A percentile compares a stretch with the other conserved stretches of the same genome.
These are phyloP conservation scores for Fraxinus nigra DNA, from an alignment of 305 asterid species.

Conservation along the genomic window DNA sequence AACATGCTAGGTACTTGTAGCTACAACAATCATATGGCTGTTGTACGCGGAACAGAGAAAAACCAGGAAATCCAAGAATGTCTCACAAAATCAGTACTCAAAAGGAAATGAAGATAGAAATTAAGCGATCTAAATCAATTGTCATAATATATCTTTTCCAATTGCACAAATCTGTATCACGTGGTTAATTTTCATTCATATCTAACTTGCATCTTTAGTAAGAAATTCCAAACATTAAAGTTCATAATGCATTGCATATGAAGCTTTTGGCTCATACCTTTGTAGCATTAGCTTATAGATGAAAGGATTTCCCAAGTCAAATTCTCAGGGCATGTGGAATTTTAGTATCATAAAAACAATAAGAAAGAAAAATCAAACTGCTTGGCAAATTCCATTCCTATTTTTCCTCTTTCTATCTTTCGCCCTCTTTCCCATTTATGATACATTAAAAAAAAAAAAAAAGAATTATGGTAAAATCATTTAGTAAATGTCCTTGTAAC, in stretches of 20 bases:
- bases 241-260: not conserved
- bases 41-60: not conserved
- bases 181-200: not conserved
- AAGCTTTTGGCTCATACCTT: not conserved
- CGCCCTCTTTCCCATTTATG: not conserved
- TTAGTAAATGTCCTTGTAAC: not conserved
- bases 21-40: not conserved
- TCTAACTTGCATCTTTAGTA: not conserved
- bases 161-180: not conserved
- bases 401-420: not conserved
- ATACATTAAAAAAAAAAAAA: not conserved
- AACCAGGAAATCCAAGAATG: not conserved
- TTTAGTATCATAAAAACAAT: not conserved
- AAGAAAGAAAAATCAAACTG: not conserved
- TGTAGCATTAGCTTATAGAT: not conserved
- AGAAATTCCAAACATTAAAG: not conserved
- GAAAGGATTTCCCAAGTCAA: not conserved
- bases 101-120: not conserved
- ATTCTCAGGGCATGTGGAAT: not conserved
- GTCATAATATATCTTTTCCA: not conserved
- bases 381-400: not conserved
- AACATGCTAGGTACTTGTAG: not conserved
- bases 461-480: not conserved
- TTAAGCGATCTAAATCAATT: not conserved
- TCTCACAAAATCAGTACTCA: not conserved